Evolutionary conservation across 495 filamentous ascomycete genomes (phyloP), one percentile per base, ranked within the genome.

Genomic region (Alectoria sarmentosa): DNA sequence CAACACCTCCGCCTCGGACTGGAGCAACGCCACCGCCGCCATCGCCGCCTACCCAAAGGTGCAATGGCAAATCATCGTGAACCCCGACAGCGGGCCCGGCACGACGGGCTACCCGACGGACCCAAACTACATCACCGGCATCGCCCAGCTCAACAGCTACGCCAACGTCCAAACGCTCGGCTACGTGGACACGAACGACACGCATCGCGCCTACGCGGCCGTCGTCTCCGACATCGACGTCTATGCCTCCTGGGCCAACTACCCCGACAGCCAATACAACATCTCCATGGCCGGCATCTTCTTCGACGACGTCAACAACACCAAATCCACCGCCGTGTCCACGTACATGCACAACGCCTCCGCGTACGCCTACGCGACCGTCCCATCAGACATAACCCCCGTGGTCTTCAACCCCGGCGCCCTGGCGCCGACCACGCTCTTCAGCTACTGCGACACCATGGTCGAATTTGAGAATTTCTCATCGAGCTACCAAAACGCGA

Each of bases 11-110:
- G 68, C 67, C 34, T 69, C 66, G n/a, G 73, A 73, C 55, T 84
- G 82, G 82, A 56, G 64, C 15, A 72, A 78, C 28, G 72, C 79
- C 60, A 74, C 67, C n/a, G 19, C 48, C 28, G 69, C 73, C 58
- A 71, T 80, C 26, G 39, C 63, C 13, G 55, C 76, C 17, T 67
- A 80, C 56, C 72, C 76, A 0, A 46, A 71, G 21, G 69, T 78
- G 19, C 62, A 69, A 4, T 79, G 75, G 69, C 71, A 77, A 28
- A 68, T 82, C 11, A 75, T 84, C 61, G 70, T 82, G 64, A 80
- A 83, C 68, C 79, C 79, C 3, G 58, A 70, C 62, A 74, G 67
- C 66, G 81, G 81, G n/a, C 81, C 81, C 0, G 79, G 79, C 19
- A 52, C 55, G 49, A 65, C 60, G 4, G 17, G 3, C 42, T 71